Evolutionary conservation across 768 basidiomycete genomes (phyloP).

Genomic region (Lentinula guzmanii): DNA sequence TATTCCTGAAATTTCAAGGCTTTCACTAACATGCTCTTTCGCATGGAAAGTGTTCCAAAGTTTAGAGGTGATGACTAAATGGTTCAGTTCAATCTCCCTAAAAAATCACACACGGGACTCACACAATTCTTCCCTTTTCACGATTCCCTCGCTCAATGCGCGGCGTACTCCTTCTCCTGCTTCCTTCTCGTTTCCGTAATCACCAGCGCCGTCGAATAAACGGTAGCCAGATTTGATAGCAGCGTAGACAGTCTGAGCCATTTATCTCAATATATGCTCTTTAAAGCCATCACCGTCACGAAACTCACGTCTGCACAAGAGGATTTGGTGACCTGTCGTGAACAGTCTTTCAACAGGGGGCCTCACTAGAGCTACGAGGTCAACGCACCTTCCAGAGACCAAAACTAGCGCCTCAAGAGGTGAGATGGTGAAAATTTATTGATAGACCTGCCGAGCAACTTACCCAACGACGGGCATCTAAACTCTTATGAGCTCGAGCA

Average conservation of each 20-base stretch:
- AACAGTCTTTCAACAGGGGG: neutral
- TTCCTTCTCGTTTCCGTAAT: slow-evolving; percentile 89
- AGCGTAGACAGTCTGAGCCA: slow-evolving; percentile 63
- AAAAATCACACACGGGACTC: slow-evolving; percentile 21
- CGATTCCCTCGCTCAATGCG: slow-evolving; percentile 75
- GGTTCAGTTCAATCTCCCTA: neutral
- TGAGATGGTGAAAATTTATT: slow-evolving; percentile 2
- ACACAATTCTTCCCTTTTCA: slow-evolving; percentile 87
- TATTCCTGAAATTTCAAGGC: neutral
- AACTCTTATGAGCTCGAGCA: neutral
- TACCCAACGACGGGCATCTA: slow-evolving; percentile 74
- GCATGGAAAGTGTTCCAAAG: slow-evolving; percentile 89
- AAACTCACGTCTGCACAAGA: slow-evolving; percentile 54
- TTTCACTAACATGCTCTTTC: slow-evolving; percentile 54
- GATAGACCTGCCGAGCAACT: slow-evolving; percentile 16
- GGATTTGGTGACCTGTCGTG: slow-evolving; percentile 46
- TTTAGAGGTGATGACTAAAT: slow-evolving; percentile 81
- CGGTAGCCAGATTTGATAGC: slow-evolving; percentile 86
- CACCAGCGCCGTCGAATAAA: slow-evolving; percentile 80
- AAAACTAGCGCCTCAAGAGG: slow-evolving; percentile 33
- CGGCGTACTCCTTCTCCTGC: slow-evolving; percentile 73
- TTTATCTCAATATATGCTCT: neutral
- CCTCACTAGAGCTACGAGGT: neutral
- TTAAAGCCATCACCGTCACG: neutral
- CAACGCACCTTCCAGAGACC: slow-evolving; percentile 63